These are phyloP conservation scores for Ilyonectria robusta DNA, from an alignment of 2,329 filamentous ascomycete genomes.

Conservation along the genomic window DNA sequence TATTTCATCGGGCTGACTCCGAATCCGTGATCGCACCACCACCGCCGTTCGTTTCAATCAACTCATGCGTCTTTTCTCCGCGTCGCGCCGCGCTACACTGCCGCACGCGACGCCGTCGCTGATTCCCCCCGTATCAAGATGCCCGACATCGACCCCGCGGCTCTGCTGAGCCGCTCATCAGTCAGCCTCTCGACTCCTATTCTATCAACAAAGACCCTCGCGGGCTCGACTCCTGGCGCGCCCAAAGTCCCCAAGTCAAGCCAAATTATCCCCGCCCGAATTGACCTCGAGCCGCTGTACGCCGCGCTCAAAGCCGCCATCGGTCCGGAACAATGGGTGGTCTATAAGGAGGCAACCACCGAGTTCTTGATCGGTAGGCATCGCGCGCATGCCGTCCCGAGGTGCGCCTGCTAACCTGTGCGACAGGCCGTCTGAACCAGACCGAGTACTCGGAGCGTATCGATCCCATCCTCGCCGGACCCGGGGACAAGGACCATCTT, in stretches of 20 bases:
- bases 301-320: constrained; percentile 72
- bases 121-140: constrained; percentile 58
- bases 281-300: constrained; percentile 77
- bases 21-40: constrained; percentile 59
- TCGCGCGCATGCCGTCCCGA: constrained; percentile 7
- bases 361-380: constrained; percentile 73
- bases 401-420: constrained; percentile 48
- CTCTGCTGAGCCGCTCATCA: constrained; percentile 74
- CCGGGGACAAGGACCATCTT: constrained; percentile 72
- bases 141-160: constrained; percentile 80
- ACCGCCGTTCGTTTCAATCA: constrained; percentile 56
- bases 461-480: constrained; percentile 71
- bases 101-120: constrained; percentile 62
- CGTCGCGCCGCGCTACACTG: constrained; percentile 61
- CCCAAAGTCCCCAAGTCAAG: constrained; percentile 71
- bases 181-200: constrained; percentile 72
- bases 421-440: constrained; percentile 73
- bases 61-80: constrained; percentile 59
- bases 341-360: constrained; percentile 74
- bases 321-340: constrained; percentile 72
- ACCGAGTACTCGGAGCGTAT: constrained; percentile 71
- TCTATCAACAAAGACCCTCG: constrained; percentile 70
- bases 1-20: constrained; percentile 60
- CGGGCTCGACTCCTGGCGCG: constrained; percentile 63
- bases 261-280: constrained; percentile 75